Conservation (phyloP, 2,329 filamentous ascomycete species). For the Colletotrichum musae region DNA sequence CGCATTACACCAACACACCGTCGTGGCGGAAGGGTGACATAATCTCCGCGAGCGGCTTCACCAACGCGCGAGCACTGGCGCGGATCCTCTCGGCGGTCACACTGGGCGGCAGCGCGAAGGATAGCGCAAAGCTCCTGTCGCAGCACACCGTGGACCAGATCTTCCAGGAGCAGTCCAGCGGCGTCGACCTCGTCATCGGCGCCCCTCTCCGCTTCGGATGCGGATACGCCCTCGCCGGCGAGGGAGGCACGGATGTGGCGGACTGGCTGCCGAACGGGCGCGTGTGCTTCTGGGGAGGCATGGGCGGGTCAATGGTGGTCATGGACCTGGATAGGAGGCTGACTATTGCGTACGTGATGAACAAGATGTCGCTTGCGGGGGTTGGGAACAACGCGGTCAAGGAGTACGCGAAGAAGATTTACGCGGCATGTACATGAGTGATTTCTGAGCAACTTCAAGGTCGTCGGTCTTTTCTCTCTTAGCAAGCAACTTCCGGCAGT, state of each 20-base stretch:
- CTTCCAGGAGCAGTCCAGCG: constrained; percentile 58
- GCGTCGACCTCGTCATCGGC: constrained; percentile 56
- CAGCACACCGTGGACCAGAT: constrained; percentile 58
- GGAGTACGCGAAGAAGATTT: neutral
- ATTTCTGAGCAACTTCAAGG: neutral
- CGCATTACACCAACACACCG: constrained; percentile 42
- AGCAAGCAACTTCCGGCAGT: no score
- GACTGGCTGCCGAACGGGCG: constrained; percentile 51
- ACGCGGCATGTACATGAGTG: neutral
- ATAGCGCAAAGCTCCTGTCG: constrained; percentile 50
- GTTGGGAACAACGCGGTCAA: constrained; percentile 7
- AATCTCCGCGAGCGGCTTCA: constrained; percentile 59
- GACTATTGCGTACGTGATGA: constrained; percentile 62
- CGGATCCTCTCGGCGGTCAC: constrained; percentile 54
- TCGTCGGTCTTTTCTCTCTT: no score
- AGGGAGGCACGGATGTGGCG: constrained; percentile 44
- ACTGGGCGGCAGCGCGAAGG: constrained; percentile 43
- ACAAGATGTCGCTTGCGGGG: constrained; percentile 52
- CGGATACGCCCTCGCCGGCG: constrained; percentile 54
- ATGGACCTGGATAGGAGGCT: constrained; percentile 59
- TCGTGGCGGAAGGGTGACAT: constrained; percentile 56
- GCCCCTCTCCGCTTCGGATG: constrained; percentile 56
- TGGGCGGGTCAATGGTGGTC: constrained; percentile 59
- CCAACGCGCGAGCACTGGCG: constrained; percentile 59
- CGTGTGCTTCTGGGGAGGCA: constrained; percentile 59